Percentiles rank a stretch among this genome's conserved stretches.
Conservation (phyloP, 495 filamentous ascomycete species). For the Penicillium cinerascens region DNA sequence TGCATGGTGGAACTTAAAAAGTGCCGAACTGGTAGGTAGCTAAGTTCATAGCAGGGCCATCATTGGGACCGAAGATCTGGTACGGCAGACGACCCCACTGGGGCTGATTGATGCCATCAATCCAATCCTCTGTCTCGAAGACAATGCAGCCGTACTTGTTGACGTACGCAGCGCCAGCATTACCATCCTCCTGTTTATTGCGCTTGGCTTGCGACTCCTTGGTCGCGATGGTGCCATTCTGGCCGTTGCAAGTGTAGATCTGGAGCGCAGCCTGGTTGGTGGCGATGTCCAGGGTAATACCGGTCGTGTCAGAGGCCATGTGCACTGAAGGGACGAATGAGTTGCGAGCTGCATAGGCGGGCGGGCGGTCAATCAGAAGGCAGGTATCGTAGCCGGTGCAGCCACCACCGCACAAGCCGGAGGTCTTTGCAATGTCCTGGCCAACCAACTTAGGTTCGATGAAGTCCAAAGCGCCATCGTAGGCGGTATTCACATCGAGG, state of each 20-base stretch:
- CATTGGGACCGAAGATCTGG: constrained; percentile 63
- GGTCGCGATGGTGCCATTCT: constrained; percentile 60
- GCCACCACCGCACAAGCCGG: constrained; percentile 62
- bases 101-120: constrained; percentile 77
- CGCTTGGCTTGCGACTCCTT: constrained; percentile 52
- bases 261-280: constrained; percentile 76
- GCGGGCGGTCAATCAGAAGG: constrained; percentile 64
- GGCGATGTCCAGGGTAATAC: constrained; percentile 68
- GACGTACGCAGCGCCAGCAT: constrained; percentile 36
- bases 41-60: constrained; percentile 59
- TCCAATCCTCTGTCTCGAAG: constrained; percentile 62
- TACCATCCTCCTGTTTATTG: constrained; percentile 37
- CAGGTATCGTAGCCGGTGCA: constrained; percentile 79
- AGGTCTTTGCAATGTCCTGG: constrained; percentile 56
- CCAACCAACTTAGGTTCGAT: constrained; percentile 73
- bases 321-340: constrained; percentile 61
- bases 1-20: constrained; percentile 4
- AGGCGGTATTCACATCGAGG: constrained; percentile 54
- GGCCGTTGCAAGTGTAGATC: constrained; percentile 71
- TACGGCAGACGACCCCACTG: constrained; percentile 61
- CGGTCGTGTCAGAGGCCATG: constrained; percentile 55
- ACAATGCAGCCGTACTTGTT: constrained; percentile 71
- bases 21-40: constrained; percentile 62
- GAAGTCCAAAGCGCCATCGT: constrained; percentile 69
- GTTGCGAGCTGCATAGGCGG: constrained; percentile 57